Evolutionary conservation across 306 rosid species (phyloP).

Genomic region (Casuarina equisetifolia): DNA sequence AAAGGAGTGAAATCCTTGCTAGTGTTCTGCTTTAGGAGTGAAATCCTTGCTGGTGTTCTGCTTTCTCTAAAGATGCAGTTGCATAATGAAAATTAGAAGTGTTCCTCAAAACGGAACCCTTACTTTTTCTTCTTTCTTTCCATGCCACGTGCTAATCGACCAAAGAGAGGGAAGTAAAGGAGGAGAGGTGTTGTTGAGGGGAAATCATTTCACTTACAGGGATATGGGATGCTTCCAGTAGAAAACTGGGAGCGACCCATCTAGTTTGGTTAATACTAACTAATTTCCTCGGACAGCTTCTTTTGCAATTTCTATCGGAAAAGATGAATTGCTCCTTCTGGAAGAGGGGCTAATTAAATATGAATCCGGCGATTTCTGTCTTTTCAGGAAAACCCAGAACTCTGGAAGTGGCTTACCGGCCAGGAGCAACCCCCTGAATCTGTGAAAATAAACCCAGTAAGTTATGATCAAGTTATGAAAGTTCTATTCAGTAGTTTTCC

Average conservation of each 20-base stretch:
- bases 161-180: too few relatives aligned
- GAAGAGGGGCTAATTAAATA: background rate
- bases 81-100: background rate
- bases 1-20: constrained; percentile 1
- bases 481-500: constrained; percentile 15
- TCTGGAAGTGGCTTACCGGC: constrained; percentile 89
- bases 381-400: constrained; percentile 84
- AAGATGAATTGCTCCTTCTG: background rate
- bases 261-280: background rate
- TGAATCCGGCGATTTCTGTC: constrained; percentile 17
- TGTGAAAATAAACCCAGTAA: constrained; percentile 65
- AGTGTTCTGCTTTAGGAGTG: background rate
- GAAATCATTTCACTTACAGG: too few relatives aligned
- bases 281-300: background rate
- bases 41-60: background rate
- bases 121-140: background rate
- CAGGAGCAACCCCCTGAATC: constrained; percentile 81
- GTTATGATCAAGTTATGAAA: constrained; percentile 31
- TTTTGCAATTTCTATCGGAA: background rate
- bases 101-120: background rate
- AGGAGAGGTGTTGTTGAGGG: too few relatives aligned
- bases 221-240: too few relatives aligned
- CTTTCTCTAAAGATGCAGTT: background rate
- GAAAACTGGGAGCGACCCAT: too few relatives aligned
- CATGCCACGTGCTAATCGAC: too few relatives aligned